Percentiles rank a stretch among this genome's conserved stretches.
These are phyloP conservation scores for Nicotiana noctiflora DNA, from an alignment of 257 asterid species.

Conservation along the genomic window DNA sequence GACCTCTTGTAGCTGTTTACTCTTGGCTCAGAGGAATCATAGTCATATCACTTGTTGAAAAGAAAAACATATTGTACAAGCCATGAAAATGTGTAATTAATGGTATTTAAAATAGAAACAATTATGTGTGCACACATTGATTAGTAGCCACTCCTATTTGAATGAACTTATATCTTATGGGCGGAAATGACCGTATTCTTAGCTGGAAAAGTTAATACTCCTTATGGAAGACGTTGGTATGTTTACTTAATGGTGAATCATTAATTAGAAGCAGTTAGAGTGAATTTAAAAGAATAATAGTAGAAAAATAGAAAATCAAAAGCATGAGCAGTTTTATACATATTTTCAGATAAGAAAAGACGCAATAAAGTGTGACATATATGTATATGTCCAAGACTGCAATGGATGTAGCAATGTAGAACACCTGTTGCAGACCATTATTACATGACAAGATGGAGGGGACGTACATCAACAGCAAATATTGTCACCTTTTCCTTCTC, in stretches of 20 bases:
- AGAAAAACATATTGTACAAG: too few species aligned
- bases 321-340: not conserved
- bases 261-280: not conserved
- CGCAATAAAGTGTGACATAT: not conserved
- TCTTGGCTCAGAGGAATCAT: too few species aligned
- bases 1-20: too few species aligned
- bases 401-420: not conserved
- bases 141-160: not conserved
- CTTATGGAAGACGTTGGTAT: not conserved
- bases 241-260: not conserved
- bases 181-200: not conserved
- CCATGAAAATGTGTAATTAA: not conserved
- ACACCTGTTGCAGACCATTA: not conserved
- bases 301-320: not conserved
- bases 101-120: not conserved
- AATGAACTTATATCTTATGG: not conserved
- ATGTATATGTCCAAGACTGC: not conserved
- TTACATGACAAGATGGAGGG: not conserved
- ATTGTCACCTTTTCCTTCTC: not conserved
- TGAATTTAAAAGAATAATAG: not conserved
- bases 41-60: too few species aligned
- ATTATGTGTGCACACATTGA: not conserved
- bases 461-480: not conserved
- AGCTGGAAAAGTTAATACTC: not conserved
- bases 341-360: not conserved